Percentiles rank a stretch among this genome's conserved stretches.
These are phyloP conservation scores for Phytopythium aichiense DNA, from an alignment of 352 stramenopile genomes.

Conservation along the genomic window DNA sequence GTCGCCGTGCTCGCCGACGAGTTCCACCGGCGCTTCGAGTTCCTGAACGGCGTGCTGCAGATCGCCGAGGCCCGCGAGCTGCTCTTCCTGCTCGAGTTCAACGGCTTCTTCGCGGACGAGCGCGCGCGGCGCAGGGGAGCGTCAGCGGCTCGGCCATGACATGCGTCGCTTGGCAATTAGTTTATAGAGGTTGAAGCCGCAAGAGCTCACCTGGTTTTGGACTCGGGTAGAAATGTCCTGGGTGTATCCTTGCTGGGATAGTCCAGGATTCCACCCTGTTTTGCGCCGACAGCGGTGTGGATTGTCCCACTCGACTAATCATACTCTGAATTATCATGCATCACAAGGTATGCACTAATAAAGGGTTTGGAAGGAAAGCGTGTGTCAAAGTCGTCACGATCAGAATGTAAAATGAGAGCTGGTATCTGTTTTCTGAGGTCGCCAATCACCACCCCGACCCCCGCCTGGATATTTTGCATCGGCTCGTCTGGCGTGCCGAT, in stretches of 20 bases:
- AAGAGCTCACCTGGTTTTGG: neutral
- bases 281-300: neutral
- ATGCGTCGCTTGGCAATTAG: neutral
- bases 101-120: conserved; percentile 56
- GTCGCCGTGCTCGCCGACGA: conserved; percentile 43
- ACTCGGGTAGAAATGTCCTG: neutral
- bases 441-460: neutral
- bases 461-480: neutral
- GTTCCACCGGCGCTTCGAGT: conserved; percentile 55
- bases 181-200: neutral
- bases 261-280: neutral
- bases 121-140: conserved; percentile 31
- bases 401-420: neutral
- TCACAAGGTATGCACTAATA: neutral
- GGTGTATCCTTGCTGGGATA: neutral
- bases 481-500: conserved; percentile 3
- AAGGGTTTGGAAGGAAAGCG: neutral
- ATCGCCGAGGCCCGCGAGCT: conserved; percentile 61
- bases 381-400: neutral
- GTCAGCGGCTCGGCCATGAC: neutral
- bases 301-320: neutral
- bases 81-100: conserved; percentile 69
- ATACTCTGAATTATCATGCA: neutral
- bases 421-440: neutral
- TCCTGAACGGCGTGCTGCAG: conserved; percentile 59